Percentiles rank a stretch among this genome's conserved stretches.
Evolutionary conservation across 345 rosid species (phyloP).

Genomic region (Populus tremula): DNA sequence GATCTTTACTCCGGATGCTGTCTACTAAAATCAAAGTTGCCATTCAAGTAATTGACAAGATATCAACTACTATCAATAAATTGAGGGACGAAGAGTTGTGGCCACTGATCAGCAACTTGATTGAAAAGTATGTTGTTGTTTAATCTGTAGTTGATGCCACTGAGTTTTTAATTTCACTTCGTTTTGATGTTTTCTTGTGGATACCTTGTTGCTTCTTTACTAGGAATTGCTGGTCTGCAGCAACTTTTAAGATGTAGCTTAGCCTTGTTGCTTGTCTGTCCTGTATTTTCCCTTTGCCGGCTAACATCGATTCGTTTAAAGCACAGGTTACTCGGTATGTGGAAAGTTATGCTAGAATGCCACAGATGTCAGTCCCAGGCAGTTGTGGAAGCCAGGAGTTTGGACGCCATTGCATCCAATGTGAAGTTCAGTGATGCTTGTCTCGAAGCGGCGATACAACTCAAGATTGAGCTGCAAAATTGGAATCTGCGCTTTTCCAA

Average conservation of each 20-base stretch:
- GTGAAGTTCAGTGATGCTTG: constrained; percentile 32
- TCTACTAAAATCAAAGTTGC: constrained; percentile 56
- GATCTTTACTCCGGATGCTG: constrained; percentile 33
- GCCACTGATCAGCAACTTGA: constrained; percentile 48
- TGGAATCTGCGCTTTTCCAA: constrained; percentile 46
- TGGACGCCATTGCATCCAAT: constrained; percentile 35
- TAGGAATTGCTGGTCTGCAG: not conserved
- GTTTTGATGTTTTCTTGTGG: not conserved
- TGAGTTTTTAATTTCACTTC: not conserved
- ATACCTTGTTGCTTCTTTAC: not conserved
- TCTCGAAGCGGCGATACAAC: constrained; percentile 51
- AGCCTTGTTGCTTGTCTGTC: not conserved
- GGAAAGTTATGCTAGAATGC: constrained; percentile 65
- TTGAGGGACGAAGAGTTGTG: constrained; percentile 67
- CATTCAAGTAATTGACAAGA: constrained; percentile 58
- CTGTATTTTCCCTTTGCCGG: not conserved
- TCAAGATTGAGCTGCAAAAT: constrained; percentile 55
- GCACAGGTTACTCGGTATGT: constrained; percentile 55
- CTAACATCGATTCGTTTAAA: not conserved
- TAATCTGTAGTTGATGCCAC: not conserved
- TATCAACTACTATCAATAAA: constrained; percentile 43
- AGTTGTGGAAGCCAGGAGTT: constrained; percentile 39
- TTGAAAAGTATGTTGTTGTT: constrained; percentile 42
- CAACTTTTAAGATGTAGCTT: not conserved
- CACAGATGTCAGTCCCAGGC: constrained; percentile 43